A percentile compares a stretch with the other conserved stretches of the same genome.
phyloP scores from a whole-genome alignment of 495 filamentous ascomycete genomes.

The Neurospora hispaniola region DNA sequence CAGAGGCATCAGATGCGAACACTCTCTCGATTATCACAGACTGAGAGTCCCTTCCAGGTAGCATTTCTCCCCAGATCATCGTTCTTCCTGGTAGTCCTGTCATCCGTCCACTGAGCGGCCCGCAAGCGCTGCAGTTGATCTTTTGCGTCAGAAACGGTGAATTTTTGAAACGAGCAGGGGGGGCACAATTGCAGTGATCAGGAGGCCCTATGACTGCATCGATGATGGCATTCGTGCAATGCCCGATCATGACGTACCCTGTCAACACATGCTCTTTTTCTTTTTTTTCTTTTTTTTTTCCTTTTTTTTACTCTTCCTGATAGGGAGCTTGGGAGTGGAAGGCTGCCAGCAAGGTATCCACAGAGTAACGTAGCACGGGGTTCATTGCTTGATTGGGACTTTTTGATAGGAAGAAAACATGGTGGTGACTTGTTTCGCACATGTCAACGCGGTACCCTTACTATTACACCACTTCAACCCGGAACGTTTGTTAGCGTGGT shows the following conservation, averaged over 20 bases:
- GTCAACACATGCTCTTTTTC: background rate
- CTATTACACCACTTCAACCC: background rate
- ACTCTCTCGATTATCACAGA: background rate
- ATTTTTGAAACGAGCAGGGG: background rate
- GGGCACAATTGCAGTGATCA: background rate
- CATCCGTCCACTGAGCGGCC: background rate
- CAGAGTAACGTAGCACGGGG: background rate
- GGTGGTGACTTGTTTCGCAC: background rate
- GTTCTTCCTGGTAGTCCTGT: background rate
- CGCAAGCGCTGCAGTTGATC: background rate
- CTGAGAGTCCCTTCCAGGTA: background rate
- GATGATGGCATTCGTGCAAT: background rate
- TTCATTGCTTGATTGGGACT: background rate
- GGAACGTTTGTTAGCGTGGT: too few relatives aligned
- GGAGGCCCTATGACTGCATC: background rate
- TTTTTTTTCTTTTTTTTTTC: background rate
- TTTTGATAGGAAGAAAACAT: background rate
- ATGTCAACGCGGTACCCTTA: background rate
- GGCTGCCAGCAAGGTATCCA: background rate
- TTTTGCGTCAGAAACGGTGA: background rate
- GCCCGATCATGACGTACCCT: background rate
- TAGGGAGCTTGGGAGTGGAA: background rate
- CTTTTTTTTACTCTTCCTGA: background rate
- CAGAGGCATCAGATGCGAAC: background rate
- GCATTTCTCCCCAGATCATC: background rate